phyloP scores from a whole-genome alignment of 345 rosid genomes.

The Tarenaya hassleriana region DNA sequence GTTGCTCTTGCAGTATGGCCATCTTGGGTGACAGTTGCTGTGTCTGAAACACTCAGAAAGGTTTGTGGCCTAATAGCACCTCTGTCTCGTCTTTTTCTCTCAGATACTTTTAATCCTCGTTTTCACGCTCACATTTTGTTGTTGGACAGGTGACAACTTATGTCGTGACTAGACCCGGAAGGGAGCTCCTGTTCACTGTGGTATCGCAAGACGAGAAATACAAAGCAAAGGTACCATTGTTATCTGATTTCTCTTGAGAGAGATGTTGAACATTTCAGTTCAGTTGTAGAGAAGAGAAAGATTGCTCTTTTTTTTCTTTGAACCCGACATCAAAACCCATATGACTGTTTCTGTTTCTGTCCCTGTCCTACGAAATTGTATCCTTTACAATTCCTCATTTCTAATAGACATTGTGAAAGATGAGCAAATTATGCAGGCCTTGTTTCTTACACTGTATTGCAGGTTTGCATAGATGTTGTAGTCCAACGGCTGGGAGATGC shows the following conservation, averaged over 20 bases:
- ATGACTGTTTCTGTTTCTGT: no score
- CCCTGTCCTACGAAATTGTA: no score
- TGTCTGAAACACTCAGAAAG: slow-evolving; percentile 87
- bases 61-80: slow-evolving; percentile 29
- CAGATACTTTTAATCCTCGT: slow-evolving; percentile 6
- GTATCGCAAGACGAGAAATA: slow-evolving; percentile 92
- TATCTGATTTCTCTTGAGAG: no score
- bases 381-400: no score
- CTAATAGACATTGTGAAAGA: no score
- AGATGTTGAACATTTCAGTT: slow-evolving; percentile 17
- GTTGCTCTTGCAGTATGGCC: slow-evolving; percentile 83
- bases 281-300: slow-evolving; percentile 7
- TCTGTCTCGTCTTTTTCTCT: background rate
- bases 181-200: slow-evolving; percentile 87
- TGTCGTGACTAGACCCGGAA: slow-evolving; percentile 85
- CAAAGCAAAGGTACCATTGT: slow-evolving; percentile 88
- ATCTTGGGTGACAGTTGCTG: slow-evolving; percentile 69
- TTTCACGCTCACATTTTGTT: slow-evolving; percentile 6
- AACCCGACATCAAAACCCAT: no score
- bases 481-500: slow-evolving; percentile 97
- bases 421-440: no score
- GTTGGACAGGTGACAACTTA: slow-evolving; percentile 64
- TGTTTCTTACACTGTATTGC: slow-evolving; percentile 12
- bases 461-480: slow-evolving; percentile 87
- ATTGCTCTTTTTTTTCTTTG: slow-evolving; percentile 2